These are phyloP conservation scores for Pugionium cornutum DNA, from an alignment of 345 rosid genomes.

Conservation along the genomic window DNA sequence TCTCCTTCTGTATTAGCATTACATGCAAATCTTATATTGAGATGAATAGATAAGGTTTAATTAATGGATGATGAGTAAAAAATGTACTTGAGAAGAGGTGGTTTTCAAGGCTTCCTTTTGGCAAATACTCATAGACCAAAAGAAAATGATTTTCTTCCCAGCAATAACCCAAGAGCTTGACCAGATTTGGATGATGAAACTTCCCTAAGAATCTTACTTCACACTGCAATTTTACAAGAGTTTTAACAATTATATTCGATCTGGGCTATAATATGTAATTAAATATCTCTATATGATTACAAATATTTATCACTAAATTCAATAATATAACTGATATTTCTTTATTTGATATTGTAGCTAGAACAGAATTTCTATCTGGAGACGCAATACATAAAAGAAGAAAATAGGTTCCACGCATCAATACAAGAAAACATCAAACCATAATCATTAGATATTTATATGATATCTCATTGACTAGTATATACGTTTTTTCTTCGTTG, in stretches of 20 bases:
- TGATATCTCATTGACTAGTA: conserved; percentile 17
- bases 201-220: conserved; percentile 83
- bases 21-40: not conserved
- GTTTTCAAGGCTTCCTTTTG: conserved; percentile 72
- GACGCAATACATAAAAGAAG: not conserved
- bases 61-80: not conserved
- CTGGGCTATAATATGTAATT: not conserved
- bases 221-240: conserved; percentile 47
- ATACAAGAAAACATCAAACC: conserved; percentile 10
- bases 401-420: conserved; percentile 1
- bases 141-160: conserved; percentile 71
- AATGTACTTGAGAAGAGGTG: conserved; percentile 72
- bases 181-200: conserved; percentile 78
- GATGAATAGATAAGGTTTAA: not conserved
- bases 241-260: conserved; percentile 4
- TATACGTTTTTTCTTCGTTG: conserved; percentile 16
- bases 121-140: conserved; percentile 73
- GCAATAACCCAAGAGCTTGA: conserved; percentile 78
- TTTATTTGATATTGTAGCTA: not conserved
- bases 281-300: not conserved
- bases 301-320: not conserved
- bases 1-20: conserved; percentile 50
- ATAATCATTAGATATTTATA: conserved; percentile 6
- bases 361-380: conserved; percentile 5
- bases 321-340: too few species aligned